Base-by-base conservation (phyloP, 1,139 yeast species). In the Blastobotrys persicus region DNA sequence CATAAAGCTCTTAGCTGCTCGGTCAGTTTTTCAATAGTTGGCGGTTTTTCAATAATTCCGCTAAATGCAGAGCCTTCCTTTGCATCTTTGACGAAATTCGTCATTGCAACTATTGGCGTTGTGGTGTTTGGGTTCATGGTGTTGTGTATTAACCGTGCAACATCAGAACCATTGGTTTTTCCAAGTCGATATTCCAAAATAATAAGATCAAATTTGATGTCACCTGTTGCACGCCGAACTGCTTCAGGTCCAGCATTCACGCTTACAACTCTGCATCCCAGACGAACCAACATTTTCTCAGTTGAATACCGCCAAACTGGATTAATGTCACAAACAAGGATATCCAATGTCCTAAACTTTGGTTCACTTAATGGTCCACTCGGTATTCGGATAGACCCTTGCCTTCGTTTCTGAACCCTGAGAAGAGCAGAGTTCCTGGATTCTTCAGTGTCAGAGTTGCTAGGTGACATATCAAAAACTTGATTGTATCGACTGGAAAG, bases 221-320 rank as follows among this genome's bases (percentile, higher is more conserved):
- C 85, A 37, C 95, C 86, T 0, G 95, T 85, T 4, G 92, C 89
- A 50, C 94, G 70, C 52, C 95, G 76, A 12, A 89, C 79, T 48
- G 89, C 74, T 55, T 88, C 96, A 54, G 89, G 92, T 1, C 95
- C 96, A 55, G 84, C 83, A 0, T 82, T 73, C 4, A 87, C 87
- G 1, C 88, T 74, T 5, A 88, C 88, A 6, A 88, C 96, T 12
- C 85, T 79, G 68, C 96, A 88, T 0, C 95, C 95, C 31, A 85
- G 66, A 49, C 77, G 75, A 53, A 83, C 88, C 52, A 92, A 70
- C 58, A 84, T 74, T 51, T 77, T 79, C 44, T 81, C 78, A 39
- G 85, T 77, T 11, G 87, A 77, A 62, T 81, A 88, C 44, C 95
- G 70, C 55, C 87, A 84, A 46, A 85, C 85, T 0, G 96, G 92